A percentile compares a stretch with the other conserved stretches of the same genome.
phyloP scores from a whole-genome alignment of 805 yeast genomes.

The Lachancea quebecensis region DNA sequence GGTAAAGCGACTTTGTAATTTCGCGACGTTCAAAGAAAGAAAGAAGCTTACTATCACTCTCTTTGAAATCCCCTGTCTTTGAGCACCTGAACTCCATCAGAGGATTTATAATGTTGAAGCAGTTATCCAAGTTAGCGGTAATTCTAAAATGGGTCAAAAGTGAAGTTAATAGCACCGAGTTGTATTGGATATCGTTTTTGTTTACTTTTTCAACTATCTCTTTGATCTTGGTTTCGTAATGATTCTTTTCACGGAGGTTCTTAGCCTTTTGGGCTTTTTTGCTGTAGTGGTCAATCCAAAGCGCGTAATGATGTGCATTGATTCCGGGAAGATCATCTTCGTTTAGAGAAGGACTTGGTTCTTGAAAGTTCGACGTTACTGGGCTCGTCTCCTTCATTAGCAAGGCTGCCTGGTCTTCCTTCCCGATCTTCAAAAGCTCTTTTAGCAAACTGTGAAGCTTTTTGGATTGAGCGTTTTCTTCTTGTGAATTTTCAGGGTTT shows the following conservation, averaged over 20 bases:
- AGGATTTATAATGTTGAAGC: slow-evolving; percentile 31
- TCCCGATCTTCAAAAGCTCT: slow-evolving; percentile 18
- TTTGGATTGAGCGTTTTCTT: slow-evolving; percentile 14
- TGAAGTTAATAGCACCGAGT: slow-evolving; percentile 35
- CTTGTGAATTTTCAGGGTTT: slow-evolving; percentile 8
- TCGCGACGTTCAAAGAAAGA: slow-evolving; percentile 10
- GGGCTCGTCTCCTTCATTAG: slow-evolving; percentile 31
- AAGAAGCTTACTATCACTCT: slow-evolving; percentile 7
- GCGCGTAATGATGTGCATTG: slow-evolving; percentile 37
- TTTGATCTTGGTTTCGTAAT: slow-evolving; percentile 20
- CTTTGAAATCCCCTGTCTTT: slow-evolving; percentile 8
- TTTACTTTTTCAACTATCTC: slow-evolving; percentile 29
- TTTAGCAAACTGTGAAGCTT: slow-evolving; percentile 24
- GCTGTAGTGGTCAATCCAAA: slow-evolving; percentile 33
- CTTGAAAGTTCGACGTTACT: too few relatives aligned
- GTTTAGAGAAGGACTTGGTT: slow-evolving; percentile 1
- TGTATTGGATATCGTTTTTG: slow-evolving; percentile 25
- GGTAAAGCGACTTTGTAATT: slow-evolving; percentile 23
- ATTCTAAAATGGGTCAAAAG: slow-evolving; percentile 31
- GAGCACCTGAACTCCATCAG: slow-evolving; percentile 18
- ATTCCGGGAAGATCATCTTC: slow-evolving; percentile 15
- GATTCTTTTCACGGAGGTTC: not conserved
- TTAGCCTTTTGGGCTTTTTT: not conserved
- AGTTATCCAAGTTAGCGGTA: slow-evolving; percentile 25
- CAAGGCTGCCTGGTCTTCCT: slow-evolving; percentile 28